Evolutionary conservation across 768 basidiomycete genomes (phyloP), one percentile per base, ranked within the genome.

Genomic region (Ephemerocybe angulata): DNA sequence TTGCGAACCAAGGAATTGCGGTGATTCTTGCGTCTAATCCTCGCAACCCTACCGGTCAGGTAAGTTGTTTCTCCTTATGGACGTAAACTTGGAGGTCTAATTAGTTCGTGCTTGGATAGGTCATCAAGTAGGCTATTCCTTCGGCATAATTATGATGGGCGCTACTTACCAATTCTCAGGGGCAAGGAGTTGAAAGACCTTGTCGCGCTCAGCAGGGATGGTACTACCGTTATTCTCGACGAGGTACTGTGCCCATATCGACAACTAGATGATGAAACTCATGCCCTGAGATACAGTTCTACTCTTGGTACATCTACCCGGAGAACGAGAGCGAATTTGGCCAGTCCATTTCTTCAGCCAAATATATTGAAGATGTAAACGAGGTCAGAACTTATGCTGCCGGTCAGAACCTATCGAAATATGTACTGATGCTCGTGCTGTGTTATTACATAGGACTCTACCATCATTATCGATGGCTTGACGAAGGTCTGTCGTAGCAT

Each of bases 41-140:
- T n/a, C 85, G 94, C 52, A 98, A 97, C 66, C 94, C 95, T 3
- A 97, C 95, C 1, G 93, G 95, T n/a, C 94, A 96, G 67, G 84
- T 87, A 52, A 81, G 60, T 55, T 22, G 17, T 24, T 38, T 30
- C 19, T 43, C 19, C 10, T 51, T 15, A 8, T n/a, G n/a, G n/a
- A n/a, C n/a, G n/a, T n/a, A n/a, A n/a, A n/a, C n/a, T n/a, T n/a
- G n/a, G n/a, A n/a, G n/a, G n/a, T n/a, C n/a, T n/a, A n/a, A n/a
- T n/a, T n/a, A n/a, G n/a, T n/a, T n/a, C n/a, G n/a, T 38, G 42
- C 19, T 29, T 46, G 24, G 31, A 22, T 58, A 80, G 79, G 85
- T 90, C 47, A 80, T 80, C 61, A 77, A 73, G 77, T 77, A 60
- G 63, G 66, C 33, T n/a, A 38, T 19, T 28, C 29, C 15, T 21